Evolutionary conservation across 1,284 basidiomycete genomes (phyloP).

Genomic region (Ganoderma sp.): DNA sequence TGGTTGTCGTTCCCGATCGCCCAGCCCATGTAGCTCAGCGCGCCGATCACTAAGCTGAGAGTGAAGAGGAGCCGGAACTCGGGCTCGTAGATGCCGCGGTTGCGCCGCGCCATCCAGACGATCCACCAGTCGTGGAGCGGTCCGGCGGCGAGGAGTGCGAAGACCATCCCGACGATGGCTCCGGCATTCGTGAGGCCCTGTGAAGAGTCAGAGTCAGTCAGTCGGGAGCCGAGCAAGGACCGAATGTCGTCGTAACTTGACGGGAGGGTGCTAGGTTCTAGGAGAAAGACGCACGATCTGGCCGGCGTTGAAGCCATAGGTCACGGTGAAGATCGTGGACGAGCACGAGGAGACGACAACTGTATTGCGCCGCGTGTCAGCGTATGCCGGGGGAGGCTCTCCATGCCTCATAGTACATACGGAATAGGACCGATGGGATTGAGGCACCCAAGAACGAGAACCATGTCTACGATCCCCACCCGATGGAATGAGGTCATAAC

Average conservation of each 20-base stretch:
- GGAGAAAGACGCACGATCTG: slow-evolving; percentile 35
- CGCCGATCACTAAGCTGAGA: slow-evolving; percentile 49
- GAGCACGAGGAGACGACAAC: no score
- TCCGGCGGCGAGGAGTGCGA: slow-evolving; percentile 44
- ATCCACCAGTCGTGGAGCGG: slow-evolving; percentile 51
- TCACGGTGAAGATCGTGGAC: slow-evolving; percentile 36
- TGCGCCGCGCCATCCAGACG: slow-evolving; percentile 48
- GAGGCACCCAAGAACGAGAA: no score
- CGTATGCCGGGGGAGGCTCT: no score
- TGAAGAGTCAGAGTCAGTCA: no score
- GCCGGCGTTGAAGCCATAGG: slow-evolving; percentile 47
- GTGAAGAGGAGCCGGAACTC: slow-evolving; percentile 53
- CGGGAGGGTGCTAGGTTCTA: no score
- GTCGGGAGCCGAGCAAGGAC: no score
- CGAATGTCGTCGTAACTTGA: no score
- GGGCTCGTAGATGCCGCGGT: slow-evolving; percentile 54
- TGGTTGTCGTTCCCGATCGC: slow-evolving; percentile 49
- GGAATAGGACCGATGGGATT: no score
- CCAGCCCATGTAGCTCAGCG: slow-evolving; percentile 54
- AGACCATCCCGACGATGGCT: slow-evolving; percentile 48
- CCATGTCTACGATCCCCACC: no score
- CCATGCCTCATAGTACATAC: no score
- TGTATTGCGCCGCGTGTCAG: no score
- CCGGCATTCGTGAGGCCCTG: slow-evolving; percentile 50
- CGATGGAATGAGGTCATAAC: no score